A percentile compares a stretch with the other conserved stretches of the same genome.
Conservation (phyloP, 257 asterid genomes). For the Cynanchum wilfordii region DNA sequence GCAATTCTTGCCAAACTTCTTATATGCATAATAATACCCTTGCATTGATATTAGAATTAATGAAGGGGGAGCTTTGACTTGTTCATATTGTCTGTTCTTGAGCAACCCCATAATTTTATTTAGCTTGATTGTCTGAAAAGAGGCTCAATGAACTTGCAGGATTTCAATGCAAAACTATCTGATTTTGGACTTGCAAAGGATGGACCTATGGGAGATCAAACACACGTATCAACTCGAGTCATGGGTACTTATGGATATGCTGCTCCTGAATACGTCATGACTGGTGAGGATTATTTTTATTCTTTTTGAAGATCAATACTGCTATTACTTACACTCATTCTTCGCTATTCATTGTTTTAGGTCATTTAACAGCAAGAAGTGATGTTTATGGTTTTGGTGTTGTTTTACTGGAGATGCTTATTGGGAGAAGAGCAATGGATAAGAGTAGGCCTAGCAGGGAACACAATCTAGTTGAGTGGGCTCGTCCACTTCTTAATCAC, state of each 20-base stretch:
- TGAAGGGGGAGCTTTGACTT: background rate
- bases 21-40: conserved; percentile 3
- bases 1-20: background rate
- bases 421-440: conserved; percentile 88
- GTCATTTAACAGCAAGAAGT: conserved; percentile 81
- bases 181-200: conserved; percentile 94
- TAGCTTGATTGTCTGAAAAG: conserved; percentile 10
- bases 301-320: background rate
- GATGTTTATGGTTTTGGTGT: conserved; percentile 95
- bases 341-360: conserved; percentile 26
- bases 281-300: conserved; percentile 52
- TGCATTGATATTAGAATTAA: background rate
- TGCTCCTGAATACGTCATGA: conserved; percentile 98
- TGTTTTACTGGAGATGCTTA: conserved; percentile 82
- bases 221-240: conserved; percentile 94
- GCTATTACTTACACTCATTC: background rate
- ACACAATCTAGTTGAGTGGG: conserved; percentile 93
- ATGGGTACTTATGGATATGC: conserved; percentile 99
- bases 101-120: conserved; percentile 2
- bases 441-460: conserved; percentile 87
- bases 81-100: background rate
- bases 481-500: conserved; percentile 76
- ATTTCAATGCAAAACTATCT: conserved; percentile 88
- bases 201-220: conserved; percentile 97
- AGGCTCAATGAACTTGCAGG: conserved; percentile 37